Base-by-base conservation (phyloP, 2,329 filamentous ascomycete species). In the Hypoxylon rubiginosum region DNA sequence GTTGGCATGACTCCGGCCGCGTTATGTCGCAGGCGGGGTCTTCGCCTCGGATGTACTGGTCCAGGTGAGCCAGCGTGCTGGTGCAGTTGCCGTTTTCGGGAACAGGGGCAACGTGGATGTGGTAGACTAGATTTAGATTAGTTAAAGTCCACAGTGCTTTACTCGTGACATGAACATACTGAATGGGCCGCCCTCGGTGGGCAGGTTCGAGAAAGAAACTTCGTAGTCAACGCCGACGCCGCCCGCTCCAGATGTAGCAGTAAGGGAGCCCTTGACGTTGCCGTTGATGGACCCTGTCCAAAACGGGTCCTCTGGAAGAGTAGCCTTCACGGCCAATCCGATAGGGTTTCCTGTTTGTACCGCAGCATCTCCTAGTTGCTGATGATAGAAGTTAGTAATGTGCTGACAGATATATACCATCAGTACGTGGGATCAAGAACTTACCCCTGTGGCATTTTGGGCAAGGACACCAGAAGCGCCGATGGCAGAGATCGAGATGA, bases 11-110 rank as follows among this genome's bases (percentile, higher is more conserved):
- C 66, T 86, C 79, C 7, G 90, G 90, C 6, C 80, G 75, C 9
- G 76, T 71, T 10, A 79, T 39, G 73, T 93, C 83, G 79, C 92
- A 95, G 4, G 84, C 72, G 4, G 88, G 82, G 1, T 78, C 79
- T 74, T 93, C 88, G 68, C 88, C 88, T 54, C 90, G 89, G 53
- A 83, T 76, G 77, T 85, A 92, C 17, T 92, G 92, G 74, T 94
- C 91, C 11, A 93, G 85, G 74, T 95, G 92, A 1, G 82, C 87
- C 3, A 87, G 82, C 1, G 92, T 90, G 4, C 78, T 78, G 54
- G 86, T 91, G 83, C 92, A 95, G 84, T 93, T 92, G 69, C 91
- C 92, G 68, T 88, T 80, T 24, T 76, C 77, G 4, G 89, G 86
- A 10, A 93, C 89, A 8, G 88, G 87, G 17, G 82, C 73, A 55